Percentiles rank a stretch among this genome's conserved stretches.
Conservation (phyloP, 225 moss, liverwort and hornwort species). For the Pseudoscleropodium purum region DNA sequence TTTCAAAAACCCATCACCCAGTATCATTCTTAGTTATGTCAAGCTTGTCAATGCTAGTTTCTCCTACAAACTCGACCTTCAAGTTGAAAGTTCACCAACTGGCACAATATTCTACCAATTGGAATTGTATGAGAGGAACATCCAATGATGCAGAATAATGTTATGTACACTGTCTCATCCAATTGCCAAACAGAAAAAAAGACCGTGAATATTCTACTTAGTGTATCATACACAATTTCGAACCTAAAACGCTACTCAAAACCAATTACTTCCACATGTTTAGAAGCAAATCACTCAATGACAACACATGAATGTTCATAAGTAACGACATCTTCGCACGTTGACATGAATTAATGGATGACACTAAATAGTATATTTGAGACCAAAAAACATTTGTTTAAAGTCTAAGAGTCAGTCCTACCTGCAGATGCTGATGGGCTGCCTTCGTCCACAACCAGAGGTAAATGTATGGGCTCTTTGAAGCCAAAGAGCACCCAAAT, state of each 20-base stretch:
- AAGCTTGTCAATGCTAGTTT: background rate
- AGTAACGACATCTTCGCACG: background rate
- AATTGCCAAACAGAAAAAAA: background rate
- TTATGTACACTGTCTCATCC: background rate
- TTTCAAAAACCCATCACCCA: background rate
- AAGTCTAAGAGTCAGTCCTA: background rate
- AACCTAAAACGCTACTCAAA: background rate
- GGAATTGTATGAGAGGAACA: background rate
- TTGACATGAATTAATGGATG: background rate
- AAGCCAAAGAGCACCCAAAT: slow-evolving; percentile 44
- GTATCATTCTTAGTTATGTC: background rate
- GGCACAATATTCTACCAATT: background rate
- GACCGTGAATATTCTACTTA: background rate
- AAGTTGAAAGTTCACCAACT: background rate
- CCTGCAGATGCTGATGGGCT: slow-evolving; percentile 6
- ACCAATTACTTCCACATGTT: background rate
- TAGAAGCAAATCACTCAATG: background rate
- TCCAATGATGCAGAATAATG: background rate
- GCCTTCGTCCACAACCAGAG: background rate
- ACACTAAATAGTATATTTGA: background rate
- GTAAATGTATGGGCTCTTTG: slow-evolving; percentile 53
- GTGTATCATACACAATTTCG: background rate
- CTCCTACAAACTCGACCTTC: background rate
- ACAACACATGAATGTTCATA: background rate
- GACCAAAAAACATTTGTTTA: background rate